phyloP scores from a whole-genome alignment of 2,329 filamentous ascomycete species.

The Diplodia scrobiculata region DNA sequence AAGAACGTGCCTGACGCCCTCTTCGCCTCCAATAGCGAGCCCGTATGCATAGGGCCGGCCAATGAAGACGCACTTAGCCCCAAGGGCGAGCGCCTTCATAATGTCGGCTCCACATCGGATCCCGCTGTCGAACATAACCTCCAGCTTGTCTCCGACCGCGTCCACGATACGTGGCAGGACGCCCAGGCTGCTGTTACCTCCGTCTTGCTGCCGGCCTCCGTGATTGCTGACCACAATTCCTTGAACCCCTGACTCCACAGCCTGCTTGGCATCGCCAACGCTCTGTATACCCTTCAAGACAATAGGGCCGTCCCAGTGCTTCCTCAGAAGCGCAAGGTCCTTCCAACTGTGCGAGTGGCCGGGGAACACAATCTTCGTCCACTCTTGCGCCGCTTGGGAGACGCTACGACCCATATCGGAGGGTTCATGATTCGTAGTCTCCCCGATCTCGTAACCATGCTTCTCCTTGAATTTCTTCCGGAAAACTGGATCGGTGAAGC shows the following conservation, averaged over 20 bases:
- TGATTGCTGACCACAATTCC: conserved; percentile 60
- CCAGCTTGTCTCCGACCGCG: conserved; percentile 52
- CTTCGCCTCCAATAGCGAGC: conserved; percentile 43
- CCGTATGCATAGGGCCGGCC: conserved; percentile 43
- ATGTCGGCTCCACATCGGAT: conserved; percentile 60
- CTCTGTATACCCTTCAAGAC: conserved; percentile 47
- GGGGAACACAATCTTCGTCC: conserved; percentile 42
- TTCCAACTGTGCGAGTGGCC: conserved; percentile 43
- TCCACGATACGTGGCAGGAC: conserved; percentile 49
- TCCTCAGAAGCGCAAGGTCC: conserved; percentile 39
- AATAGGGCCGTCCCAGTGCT: conserved; percentile 45
- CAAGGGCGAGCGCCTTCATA: conserved; percentile 59
- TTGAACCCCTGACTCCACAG: conserved; percentile 48
- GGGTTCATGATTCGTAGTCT: conserved; percentile 42
- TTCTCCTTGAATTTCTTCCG: conserved; percentile 40
- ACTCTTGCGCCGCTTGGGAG: conserved; percentile 37
- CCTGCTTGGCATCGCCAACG: conserved; percentile 43
- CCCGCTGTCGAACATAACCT: conserved; percentile 63
- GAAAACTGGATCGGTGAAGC: conserved; percentile 45
- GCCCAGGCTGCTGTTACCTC: conserved; percentile 55
- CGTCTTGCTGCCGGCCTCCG: conserved; percentile 61
- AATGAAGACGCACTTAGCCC: conserved; percentile 55
- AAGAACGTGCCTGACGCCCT: conserved; percentile 44
- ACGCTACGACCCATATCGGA: conserved; percentile 7
- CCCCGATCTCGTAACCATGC: conserved; percentile 40